These are phyloP conservation scores for Candida boleticola DNA, from an alignment of 805 yeast genomes.

Conservation along the genomic window DNA sequence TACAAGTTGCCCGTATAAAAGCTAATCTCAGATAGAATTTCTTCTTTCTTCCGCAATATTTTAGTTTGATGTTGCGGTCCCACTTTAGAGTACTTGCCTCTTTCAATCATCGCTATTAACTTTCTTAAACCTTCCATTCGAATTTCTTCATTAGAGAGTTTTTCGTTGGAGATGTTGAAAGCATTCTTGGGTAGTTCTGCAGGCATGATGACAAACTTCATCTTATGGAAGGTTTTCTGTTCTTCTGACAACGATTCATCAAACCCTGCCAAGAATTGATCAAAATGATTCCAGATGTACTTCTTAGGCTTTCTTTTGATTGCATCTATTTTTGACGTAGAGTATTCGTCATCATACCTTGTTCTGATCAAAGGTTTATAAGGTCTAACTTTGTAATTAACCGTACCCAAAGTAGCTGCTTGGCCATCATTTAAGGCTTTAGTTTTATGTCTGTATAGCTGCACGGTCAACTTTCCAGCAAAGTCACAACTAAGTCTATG, in stretches of 20 bases:
- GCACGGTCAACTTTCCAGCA: conserved; percentile 74
- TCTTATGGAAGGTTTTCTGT: conserved; percentile 54
- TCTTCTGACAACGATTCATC: conserved; percentile 66
- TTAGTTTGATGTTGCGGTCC: conserved; percentile 24
- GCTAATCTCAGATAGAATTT: conserved; percentile 66
- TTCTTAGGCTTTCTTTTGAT: conserved; percentile 49
- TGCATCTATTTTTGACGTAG: conserved; percentile 55
- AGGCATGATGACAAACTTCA: conserved; percentile 85
- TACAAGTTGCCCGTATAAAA: conserved; percentile 87
- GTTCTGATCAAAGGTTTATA: conserved; percentile 60
- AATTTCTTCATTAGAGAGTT: conserved; percentile 78
- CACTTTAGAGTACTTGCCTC: conserved; percentile 47
- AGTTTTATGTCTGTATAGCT: conserved; percentile 49
- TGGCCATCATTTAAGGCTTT: background rate
- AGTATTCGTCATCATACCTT: conserved; percentile 67
- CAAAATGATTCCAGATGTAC: conserved; percentile 88
- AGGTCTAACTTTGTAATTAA: conserved; percentile 8
- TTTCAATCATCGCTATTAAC: conserved; percentile 59
- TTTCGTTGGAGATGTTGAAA: conserved; percentile 52
- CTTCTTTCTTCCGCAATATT: conserved; percentile 35
- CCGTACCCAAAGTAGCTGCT: conserved; percentile 5
- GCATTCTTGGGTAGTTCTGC: conserved; percentile 62
- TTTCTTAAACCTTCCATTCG: conserved; percentile 85
- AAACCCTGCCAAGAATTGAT: conserved; percentile 88
- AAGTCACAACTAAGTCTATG: conserved; percentile 78